Percentiles rank a stretch among this genome's conserved stretches.
These are phyloP conservation scores for Penstemon newberryi DNA, from an alignment of 257 asterid species.

Conservation along the genomic window DNA sequence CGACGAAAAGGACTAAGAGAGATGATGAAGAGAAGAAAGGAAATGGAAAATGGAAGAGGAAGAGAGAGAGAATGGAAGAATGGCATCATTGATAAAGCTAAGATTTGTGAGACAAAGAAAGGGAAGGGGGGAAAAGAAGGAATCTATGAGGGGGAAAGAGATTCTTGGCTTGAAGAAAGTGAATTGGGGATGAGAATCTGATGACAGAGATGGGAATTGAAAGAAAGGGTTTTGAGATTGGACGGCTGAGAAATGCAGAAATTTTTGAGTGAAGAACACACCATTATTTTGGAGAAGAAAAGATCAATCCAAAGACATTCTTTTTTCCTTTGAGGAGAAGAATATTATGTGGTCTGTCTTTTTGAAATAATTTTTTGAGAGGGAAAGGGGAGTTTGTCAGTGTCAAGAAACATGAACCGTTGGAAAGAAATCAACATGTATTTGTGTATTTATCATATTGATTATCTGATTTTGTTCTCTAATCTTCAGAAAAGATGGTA, in stretches of 20 bases:
- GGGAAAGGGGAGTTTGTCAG: constrained; percentile 25
- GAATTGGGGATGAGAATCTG: constrained; percentile 51
- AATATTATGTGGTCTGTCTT: background rate
- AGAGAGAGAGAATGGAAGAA: constrained; percentile 43
- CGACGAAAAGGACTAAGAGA: constrained; percentile 62
- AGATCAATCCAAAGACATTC: constrained; percentile 10
- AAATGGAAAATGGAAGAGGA: constrained; percentile 36
- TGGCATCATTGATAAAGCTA: constrained; percentile 84
- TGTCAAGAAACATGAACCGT: constrained; percentile 29
- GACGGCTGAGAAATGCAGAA: constrained; percentile 45
- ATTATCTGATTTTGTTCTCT: too few relatives aligned
- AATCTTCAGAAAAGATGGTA: background rate
- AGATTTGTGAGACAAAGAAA: constrained; percentile 39
- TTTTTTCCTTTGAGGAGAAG: background rate
- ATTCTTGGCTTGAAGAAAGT: constrained; percentile 85
- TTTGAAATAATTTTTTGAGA: constrained; percentile 7
- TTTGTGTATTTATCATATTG: background rate
- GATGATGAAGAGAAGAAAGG: constrained; percentile 33
- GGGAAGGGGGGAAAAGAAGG: constrained; percentile 43
- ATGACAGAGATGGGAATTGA: constrained; percentile 37
- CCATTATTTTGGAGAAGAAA: constrained; percentile 21
- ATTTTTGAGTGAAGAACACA: constrained; percentile 33
- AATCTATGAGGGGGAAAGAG: constrained; percentile 61
- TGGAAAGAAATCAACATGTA: background rate
- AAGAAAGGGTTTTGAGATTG: constrained; percentile 36